Evolutionary conservation across 805 yeast species (phyloP), one percentile per base, ranked within the genome.

Genomic region (Suhomyces kilbournensis): DNA sequence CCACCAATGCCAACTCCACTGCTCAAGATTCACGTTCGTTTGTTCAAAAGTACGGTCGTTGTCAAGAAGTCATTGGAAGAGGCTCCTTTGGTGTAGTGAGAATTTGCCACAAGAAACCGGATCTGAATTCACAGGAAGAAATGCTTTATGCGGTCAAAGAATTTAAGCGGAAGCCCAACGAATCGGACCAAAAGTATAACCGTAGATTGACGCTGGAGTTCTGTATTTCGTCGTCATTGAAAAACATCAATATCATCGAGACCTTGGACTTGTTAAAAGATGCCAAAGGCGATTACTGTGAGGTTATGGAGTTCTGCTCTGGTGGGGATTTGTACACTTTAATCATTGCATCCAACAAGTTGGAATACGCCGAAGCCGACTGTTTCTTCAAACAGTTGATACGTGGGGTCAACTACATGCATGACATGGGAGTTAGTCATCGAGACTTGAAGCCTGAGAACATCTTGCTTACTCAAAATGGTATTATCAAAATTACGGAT

Each of bases 51-150:
- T 93, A 93, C 67, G 99, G 99, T 43, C 80, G 88, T 49, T 93
- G 98, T 67, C 97, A 90, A 69, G 98, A 93, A 67, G 89, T 92
- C 46, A 82, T 94, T 56, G 99, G 99, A 23, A 81, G 88, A 48
- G 98, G 98, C 19, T 85, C 97, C 0, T 93, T 88, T 74, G 99
- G 99, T 17, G 90, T 90, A 45, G 98, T 93, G 19, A 78, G 97
- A 55, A 82, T 94, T 4, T 81, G 96, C 6, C 97, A 92, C 74
- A 86, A 86, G 66, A 83, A 81, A 61, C 35, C 51, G 3, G 56
- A 56, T 22, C 40, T 55, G 9, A 44, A 44, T 2, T 49, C 55
- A 7, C 62, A 52, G 20, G 63, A 63, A 23, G 85, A 81, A 58
- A 69, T 70, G 14, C 67, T 89, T 20, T 90, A 76, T 64, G 97